phyloP scores from a whole-genome alignment of 1,284 basidiomycete genomes.

The Pascua sp. region DNA sequence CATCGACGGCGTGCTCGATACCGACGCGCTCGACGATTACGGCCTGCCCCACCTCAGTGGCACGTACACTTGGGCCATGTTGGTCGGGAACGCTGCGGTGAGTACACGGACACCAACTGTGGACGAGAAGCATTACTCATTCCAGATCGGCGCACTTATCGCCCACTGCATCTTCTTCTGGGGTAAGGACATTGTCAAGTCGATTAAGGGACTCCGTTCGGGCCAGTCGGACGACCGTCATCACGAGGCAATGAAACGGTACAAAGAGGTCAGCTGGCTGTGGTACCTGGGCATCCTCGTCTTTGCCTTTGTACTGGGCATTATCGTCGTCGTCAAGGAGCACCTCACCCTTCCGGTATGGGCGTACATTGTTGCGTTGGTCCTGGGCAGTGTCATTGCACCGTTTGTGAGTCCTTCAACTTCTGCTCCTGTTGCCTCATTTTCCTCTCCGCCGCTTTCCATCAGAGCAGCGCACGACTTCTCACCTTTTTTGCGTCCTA shows the following conservation, averaged over 20 bases:
- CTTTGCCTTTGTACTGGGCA: constrained; percentile 21
- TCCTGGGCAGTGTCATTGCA: constrained; percentile 22
- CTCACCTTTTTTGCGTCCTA: no score
- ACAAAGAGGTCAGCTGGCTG: constrained; percentile 34
- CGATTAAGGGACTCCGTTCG: constrained; percentile 55
- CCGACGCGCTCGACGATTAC: constrained; percentile 25
- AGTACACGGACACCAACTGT: constrained; percentile 13
- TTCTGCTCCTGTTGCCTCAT: no score
- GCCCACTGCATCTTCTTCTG: constrained; percentile 53
- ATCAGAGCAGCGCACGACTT: no score
- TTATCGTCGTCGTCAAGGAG: constrained; percentile 24
- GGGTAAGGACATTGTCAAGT: constrained; percentile 39
- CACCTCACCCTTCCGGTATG: constrained; percentile 23
- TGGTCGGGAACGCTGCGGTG: constrained; percentile 44
- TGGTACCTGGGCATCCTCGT: constrained; percentile 29
- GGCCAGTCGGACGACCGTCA: constrained; percentile 60
- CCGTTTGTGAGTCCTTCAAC: constrained; percentile 18
- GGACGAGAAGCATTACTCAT: no score
- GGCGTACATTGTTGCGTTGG: constrained; percentile 22
- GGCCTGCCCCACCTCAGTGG: constrained; percentile 34
- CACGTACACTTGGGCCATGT: constrained; percentile 60
- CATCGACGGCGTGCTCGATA: constrained; percentile 17
- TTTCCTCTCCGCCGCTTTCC: not conserved
- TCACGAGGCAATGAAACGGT: constrained; percentile 43
- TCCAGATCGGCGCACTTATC: constrained; percentile 62